Conservation (phyloP, 805 yeast genomes). For the Kluyveromyces lactis region DNA sequence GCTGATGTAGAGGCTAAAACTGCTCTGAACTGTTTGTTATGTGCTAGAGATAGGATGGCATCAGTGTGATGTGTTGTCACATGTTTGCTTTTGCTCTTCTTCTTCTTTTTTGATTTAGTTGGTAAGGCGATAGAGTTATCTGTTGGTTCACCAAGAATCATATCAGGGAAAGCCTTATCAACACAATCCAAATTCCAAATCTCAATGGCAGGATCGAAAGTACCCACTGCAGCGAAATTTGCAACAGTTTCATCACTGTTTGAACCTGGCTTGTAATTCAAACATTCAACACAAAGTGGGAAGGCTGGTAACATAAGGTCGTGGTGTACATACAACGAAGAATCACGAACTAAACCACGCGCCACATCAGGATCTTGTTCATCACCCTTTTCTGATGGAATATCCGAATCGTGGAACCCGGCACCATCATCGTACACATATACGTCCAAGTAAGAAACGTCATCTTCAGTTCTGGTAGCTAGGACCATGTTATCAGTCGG, state of each 20-base stretch:
- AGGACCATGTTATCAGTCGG: constrained; percentile 86
- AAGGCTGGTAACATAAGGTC: constrained; percentile 95
- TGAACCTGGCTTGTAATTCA: constrained; percentile 60
- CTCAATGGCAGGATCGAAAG: constrained; percentile 96
- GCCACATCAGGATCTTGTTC: constrained; percentile 65
- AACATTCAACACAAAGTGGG: constrained; percentile 95
- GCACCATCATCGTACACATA: constrained; percentile 93
- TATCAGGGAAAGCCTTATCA: constrained; percentile 91
- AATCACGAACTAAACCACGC: constrained; percentile 61
- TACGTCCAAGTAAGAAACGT: constrained; percentile 82
- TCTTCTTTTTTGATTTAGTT: constrained; percentile 42
- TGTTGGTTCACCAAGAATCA: constrained; percentile 75
- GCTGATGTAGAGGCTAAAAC: constrained; percentile 93
- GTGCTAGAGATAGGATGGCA: constrained; percentile 82
- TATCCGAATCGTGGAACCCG: constrained; percentile 62
- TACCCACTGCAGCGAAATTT: constrained; percentile 92
- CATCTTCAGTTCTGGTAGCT: constrained; percentile 95
- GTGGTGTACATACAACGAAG: constrained; percentile 85
- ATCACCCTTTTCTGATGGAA: constrained; percentile 59
- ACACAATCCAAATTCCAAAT: constrained; percentile 91
- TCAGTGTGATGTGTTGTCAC: constrained; percentile 79
- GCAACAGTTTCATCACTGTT: constrained; percentile 49
- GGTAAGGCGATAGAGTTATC: constrained; percentile 29
- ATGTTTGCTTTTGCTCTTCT: constrained; percentile 41
- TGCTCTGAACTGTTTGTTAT: constrained; percentile 72